Conservation (phyloP, 2,329 filamentous ascomycete species). For the Fusarium humuli region DNA sequence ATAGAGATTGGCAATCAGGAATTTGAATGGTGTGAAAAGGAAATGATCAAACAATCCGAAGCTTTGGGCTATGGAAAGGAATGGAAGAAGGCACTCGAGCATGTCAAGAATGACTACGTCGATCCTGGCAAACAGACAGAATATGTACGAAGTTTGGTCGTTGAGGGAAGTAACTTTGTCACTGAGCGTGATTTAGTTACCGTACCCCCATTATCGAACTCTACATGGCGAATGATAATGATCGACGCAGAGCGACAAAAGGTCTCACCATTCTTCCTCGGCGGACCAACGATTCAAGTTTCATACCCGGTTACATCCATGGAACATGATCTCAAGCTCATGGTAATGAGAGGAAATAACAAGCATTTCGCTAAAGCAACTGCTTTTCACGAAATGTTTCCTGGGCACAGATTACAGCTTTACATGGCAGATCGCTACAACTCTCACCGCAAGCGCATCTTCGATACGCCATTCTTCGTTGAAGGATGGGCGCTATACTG, state of each 20-base stretch:
- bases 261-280: slow-evolving; percentile 27
- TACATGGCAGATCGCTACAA: slow-evolving; percentile 37
- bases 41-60: slow-evolving; percentile 33
- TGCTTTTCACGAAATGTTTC: slow-evolving; percentile 35
- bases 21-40: slow-evolving; percentile 32
- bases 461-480: slow-evolving; percentile 31
- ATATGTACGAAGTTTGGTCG: slow-evolving; percentile 23
- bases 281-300: slow-evolving; percentile 23
- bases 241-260: slow-evolving; percentile 31
- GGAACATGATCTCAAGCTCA: slow-evolving; percentile 34
- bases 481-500: slow-evolving; percentile 37
- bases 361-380: slow-evolving; percentile 30
- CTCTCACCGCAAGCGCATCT: slow-evolving; percentile 27
- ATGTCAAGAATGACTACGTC: slow-evolving; percentile 36
- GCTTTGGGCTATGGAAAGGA: slow-evolving; percentile 29
- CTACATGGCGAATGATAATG: slow-evolving; percentile 38
- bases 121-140: slow-evolving; percentile 32
- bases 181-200: slow-evolving; percentile 34
- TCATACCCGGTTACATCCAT: slow-evolving; percentile 25
- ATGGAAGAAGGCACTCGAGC: slow-evolving; percentile 28
- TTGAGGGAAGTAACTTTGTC: slow-evolving; percentile 31
- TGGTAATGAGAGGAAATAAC: slow-evolving; percentile 36
- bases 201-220: slow-evolving; percentile 19
- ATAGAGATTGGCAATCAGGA: slow-evolving; percentile 35
- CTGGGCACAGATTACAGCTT: slow-evolving; percentile 22